Percentiles rank a stretch among this genome's conserved stretches.
Evolutionary conservation across 768 basidiomycete species (phyloP).

Genomic region (Amanita polypyramis): DNA sequence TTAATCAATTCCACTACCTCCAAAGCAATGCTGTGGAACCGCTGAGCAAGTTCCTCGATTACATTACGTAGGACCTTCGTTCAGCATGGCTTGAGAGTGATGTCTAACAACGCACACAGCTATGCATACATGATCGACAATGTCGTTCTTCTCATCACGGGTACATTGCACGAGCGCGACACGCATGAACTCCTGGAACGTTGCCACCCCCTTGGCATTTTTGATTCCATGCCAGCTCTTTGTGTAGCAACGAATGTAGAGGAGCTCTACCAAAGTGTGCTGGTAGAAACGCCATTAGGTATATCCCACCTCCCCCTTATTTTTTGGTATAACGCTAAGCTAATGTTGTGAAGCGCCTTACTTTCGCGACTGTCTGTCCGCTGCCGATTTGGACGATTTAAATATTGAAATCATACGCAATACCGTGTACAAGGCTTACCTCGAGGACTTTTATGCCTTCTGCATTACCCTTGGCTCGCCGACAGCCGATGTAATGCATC

Average conservation of each 20-base stretch:
- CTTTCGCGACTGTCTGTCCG: constrained; percentile 92
- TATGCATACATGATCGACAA: constrained; percentile 99
- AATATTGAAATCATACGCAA: constrained; percentile 99
- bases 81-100: neutral
- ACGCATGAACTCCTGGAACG: constrained; percentile 94
- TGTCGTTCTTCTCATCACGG: constrained; percentile 93
- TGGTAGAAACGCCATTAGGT: constrained; percentile 98
- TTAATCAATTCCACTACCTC: constrained; percentile 95
- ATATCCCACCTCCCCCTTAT: constrained; percentile 19
- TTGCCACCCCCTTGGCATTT: constrained; percentile 94
- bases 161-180: constrained; percentile 93
- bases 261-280: constrained; percentile 91
- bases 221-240: constrained; percentile 98
- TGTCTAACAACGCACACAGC: constrained; percentile 28
- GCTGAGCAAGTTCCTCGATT: constrained; percentile 88
- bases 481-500: constrained; percentile 86
- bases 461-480: constrained; percentile 71
- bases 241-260: constrained; percentile 99
- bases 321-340: neutral
- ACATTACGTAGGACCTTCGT: constrained; percentile 73
- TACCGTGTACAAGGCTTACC: constrained; percentile 97
- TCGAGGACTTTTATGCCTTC: constrained; percentile 92
- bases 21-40: constrained; percentile 87
- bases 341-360: constrained; percentile 58
- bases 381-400: constrained; percentile 93